Evolutionary conservation across 768 basidiomycete species (phyloP), one percentile per base, ranked within the genome.

Genomic region (Rhizopogon rudus): DNA sequence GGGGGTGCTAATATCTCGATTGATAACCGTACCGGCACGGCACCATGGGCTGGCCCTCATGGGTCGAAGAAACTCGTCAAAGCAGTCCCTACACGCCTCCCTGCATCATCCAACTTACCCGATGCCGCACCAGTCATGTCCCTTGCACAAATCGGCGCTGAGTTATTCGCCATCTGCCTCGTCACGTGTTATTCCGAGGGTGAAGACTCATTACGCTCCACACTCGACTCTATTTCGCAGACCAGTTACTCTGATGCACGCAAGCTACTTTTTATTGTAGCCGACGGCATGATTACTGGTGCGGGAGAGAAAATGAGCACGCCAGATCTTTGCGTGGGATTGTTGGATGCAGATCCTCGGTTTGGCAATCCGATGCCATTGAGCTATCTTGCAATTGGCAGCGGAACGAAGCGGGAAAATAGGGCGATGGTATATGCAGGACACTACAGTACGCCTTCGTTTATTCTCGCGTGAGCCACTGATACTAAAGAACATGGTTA

Each of bases 151-250:
- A 98, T 98, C 60, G 97, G 97, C 12, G 82, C 92, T 1, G 97
- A 99, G 67, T 79, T 98, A 33, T 99, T 98, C 68, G 87, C 92
- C 2, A 86, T 98, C 40, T 97, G 94, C 69, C 77, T 99, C 55
- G 92, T 99, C 5, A 98, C 97, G 1, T 98, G 97, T 67, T 99
- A 99, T 68, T 96, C 93, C 1, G 97, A 99, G 73, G 95, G 94
- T 48, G 91, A 93, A 71, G 93, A 94, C 39, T 93, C 91, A 1
- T 75, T 99, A 63, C 80, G 91, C 55, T 87, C 87, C 2, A 99
- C 97, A 0, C 79, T 98, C 52, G 97, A 98, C 70, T 91, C 93
- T 3, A 93, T 99, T 55, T 95, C 96, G 0, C 73, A 72, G 40
- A 98, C 97, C 3, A 86, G 80, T 3, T 99, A 98, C 69, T 92